Evolutionary conservation across 805 yeast species (phyloP).

Genomic region (Schwanniomyces sp.): DNA sequence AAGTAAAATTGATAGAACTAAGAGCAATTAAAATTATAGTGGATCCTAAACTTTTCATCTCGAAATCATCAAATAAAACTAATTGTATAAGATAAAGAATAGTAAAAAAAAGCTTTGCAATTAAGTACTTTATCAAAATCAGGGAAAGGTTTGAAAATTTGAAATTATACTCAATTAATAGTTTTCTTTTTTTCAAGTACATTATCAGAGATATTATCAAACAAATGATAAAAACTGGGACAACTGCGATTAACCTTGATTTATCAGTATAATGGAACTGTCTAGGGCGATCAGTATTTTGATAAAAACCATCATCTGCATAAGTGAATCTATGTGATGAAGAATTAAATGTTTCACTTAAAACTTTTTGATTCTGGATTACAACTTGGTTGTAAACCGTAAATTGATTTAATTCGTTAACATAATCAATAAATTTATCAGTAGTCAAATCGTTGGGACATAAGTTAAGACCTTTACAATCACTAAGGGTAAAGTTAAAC

Average conservation of each 20-base stretch:
- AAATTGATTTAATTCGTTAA: not conserved
- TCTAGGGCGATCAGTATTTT: not conserved
- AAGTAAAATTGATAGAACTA: not conserved
- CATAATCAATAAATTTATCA: not conserved
- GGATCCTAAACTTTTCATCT: not conserved
- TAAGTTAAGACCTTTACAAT: not conserved
- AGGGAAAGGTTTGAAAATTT: conserved; percentile 1
- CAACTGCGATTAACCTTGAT: not conserved
- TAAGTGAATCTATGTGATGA: not conserved
- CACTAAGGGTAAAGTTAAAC: not conserved
- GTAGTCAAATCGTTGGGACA: not conserved
- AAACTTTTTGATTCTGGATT: not conserved
- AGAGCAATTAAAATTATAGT: not conserved
- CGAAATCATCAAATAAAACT: not conserved
- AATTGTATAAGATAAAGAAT: not conserved
- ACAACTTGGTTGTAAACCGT: not conserved
- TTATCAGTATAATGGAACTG: not conserved
- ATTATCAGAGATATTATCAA: not conserved
- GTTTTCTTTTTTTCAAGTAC: not conserved
- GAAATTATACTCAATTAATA: not conserved
- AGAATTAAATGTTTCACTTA: not conserved
- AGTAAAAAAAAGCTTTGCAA: not conserved
- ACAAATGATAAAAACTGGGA: not conserved
- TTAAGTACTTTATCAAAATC: not conserved
- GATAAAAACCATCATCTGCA: not conserved